These are phyloP conservation scores for Purshia tridentata DNA, from an alignment of 306 rosid species.

Conservation along the genomic window DNA sequence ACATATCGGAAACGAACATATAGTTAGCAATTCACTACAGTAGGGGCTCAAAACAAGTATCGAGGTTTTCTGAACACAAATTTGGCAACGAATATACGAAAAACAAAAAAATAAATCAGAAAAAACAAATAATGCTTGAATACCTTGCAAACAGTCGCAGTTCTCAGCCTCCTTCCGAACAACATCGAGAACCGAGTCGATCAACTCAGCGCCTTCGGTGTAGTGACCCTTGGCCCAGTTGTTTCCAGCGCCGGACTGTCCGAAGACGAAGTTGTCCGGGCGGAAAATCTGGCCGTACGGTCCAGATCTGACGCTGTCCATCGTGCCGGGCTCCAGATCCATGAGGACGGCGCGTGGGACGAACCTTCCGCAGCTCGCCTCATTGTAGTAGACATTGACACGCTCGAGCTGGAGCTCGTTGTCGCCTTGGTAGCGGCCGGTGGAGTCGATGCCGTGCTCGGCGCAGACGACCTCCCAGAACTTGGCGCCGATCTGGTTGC, in stretches of 20 bases:
- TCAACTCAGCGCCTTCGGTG: slow-evolving; percentile 70
- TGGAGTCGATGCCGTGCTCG: slow-evolving; percentile 63
- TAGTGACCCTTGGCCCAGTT: slow-evolving; percentile 77
- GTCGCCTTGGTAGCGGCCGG: slow-evolving; percentile 55
- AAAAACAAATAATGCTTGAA: too few relatives aligned
- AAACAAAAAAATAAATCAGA: too few relatives aligned
- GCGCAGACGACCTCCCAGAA: slow-evolving; percentile 74
- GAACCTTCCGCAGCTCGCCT: slow-evolving; percentile 60
- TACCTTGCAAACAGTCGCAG: slow-evolving; percentile 70
- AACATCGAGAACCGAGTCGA: slow-evolving; percentile 68
- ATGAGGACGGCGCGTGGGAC: slow-evolving; percentile 64
- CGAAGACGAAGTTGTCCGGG: slow-evolving; percentile 62
- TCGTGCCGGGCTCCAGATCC: slow-evolving; percentile 72
- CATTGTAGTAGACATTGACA: slow-evolving; percentile 69
- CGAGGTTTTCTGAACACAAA: too few relatives aligned
- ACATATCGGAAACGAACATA: too few relatives aligned
- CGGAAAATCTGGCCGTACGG: slow-evolving; percentile 68
- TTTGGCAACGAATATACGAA: too few relatives aligned
- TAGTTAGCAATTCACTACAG: too few relatives aligned
- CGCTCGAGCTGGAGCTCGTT: slow-evolving; percentile 66
- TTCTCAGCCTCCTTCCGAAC: slow-evolving; percentile 72
- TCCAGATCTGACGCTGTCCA: slow-evolving; percentile 72
- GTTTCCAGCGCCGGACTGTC: slow-evolving; percentile 70
- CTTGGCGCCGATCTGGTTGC: slow-evolving; percentile 75
- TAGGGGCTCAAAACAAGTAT: too few relatives aligned